Percentiles rank a stretch among this genome's conserved stretches.
Conservation (phyloP, 2,329 filamentous ascomycete species). For the Ophiocordyceps polyrhachis-furcata region DNA sequence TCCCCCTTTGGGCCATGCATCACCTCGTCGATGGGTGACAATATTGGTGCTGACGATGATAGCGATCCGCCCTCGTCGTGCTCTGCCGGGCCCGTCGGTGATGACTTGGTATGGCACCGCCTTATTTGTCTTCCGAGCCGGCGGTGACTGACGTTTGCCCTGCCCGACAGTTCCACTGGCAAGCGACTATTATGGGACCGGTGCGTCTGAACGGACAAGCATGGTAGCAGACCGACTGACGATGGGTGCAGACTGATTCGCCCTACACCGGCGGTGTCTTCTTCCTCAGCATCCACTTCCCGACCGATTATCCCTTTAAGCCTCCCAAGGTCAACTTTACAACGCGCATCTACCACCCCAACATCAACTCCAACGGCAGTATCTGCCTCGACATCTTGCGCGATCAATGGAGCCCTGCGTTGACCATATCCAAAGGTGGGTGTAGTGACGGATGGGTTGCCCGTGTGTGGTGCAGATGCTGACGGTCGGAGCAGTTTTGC, state of each 20-base stretch:
- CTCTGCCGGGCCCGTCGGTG: conserved; percentile 89
- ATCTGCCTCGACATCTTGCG: conserved; percentile 97
- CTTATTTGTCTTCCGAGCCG: neutral
- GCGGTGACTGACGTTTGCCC: neutral
- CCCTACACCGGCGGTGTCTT: conserved; percentile 97
- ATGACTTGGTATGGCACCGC: conserved; percentile 75
- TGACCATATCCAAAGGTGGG: conserved; percentile 95
- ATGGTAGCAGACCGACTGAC: neutral
- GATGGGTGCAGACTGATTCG: conserved; percentile 56
- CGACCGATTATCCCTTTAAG: conserved; percentile 99
- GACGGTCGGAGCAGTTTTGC: conserved; percentile 43
- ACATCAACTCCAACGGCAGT: conserved; percentile 99
- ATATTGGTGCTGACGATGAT: conserved; percentile 8
- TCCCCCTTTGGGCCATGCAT: conserved; percentile 4
- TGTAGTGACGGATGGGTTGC: neutral
- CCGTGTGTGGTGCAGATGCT: neutral
- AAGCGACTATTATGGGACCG: conserved; percentile 99
- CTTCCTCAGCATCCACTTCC: conserved; percentile 98
- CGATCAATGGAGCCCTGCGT: conserved; percentile 96
- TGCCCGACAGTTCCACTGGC: conserved; percentile 79
- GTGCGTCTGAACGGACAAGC: conserved; percentile 33
- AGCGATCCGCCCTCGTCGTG: conserved; percentile 98
- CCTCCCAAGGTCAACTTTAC: conserved; percentile 99
- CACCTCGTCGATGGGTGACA: neutral
- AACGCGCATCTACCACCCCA: conserved; percentile 98